phyloP scores from a whole-genome alignment of 2,329 filamentous ascomycete genomes.

The Falciphora oryzae region DNA sequence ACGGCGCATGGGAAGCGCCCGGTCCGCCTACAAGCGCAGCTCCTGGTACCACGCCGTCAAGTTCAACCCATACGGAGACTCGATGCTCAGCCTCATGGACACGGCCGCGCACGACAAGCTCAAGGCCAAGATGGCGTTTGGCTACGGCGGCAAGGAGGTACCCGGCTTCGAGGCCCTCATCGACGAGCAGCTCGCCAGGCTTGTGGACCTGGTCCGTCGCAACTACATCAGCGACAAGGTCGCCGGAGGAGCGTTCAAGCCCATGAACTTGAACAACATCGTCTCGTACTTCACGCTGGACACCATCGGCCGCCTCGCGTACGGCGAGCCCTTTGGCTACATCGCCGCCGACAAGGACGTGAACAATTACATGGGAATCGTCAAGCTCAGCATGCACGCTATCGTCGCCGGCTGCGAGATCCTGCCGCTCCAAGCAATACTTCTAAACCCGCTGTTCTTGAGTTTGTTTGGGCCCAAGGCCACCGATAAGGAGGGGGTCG shows the following conservation, averaged over 20 bases:
- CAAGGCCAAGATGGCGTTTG: constrained; percentile 21
- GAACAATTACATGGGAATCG: constrained; percentile 33
- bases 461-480: constrained; percentile 27
- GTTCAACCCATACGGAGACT: constrained; percentile 41
- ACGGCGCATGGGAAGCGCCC: constrained; percentile 23
- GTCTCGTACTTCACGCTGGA: constrained; percentile 45
- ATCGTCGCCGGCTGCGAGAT: constrained; percentile 34
- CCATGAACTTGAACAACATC: constrained; percentile 38
- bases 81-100: constrained; percentile 38
- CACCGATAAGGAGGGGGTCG: constrained; percentile 22
- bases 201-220: constrained; percentile 15
- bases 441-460: constrained; percentile 22
- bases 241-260: constrained; percentile 4
- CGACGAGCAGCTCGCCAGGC: constrained; percentile 16
- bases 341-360: constrained; percentile 36
- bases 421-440: constrained; percentile 24
- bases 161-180: constrained; percentile 21
- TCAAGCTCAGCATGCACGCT: constrained; percentile 31
- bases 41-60: constrained; percentile 39
- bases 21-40: constrained; percentile 24
- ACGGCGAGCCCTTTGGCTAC: constrained; percentile 40
- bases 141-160: constrained; percentile 25
- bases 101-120: constrained; percentile 22
- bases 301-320: constrained; percentile 41
- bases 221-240: constrained; percentile 15